Evolutionary conservation across 129 eudicot genomes (phyloP), one percentile per base, ranked within the genome.

Genomic region (Kitagawia praeruptora): DNA sequence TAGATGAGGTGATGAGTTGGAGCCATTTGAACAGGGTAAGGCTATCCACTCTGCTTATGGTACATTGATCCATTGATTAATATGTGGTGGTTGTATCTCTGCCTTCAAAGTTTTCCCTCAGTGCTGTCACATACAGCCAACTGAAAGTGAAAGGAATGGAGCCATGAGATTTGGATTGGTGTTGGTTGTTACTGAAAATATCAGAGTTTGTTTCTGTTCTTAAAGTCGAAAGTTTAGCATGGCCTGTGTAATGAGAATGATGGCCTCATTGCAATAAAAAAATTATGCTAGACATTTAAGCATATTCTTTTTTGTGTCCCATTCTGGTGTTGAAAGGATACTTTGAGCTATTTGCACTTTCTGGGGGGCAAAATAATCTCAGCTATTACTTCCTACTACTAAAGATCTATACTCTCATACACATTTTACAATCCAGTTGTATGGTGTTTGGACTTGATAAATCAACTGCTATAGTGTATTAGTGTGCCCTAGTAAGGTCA

Each of bases 11-110:
- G 73, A 51, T 48, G 82, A 21, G 82, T 84, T 51, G 61, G 78
- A 85, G 88, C 91, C 91, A 85, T 42, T 75, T 82, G 79, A 80
- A 66, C 70, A 83, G 82, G 75, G 87, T 84, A 76, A 75, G 77
- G 82, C 63, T 41, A 82, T 83, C 89, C 61, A 56, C 78, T 81
- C 77, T 77, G 41, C 75, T 79, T 70, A 72, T 70, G 80, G 78
- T 44, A 40, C 69, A 10, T 34, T 44, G 39, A 56, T 40, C 77
- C 76, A 5, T 34, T 11, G 39, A 56, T 40, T 75, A 69, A 53
- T 76, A 38, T 81, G 84, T 81, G 80, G 84, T 76, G 15, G 81
- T 69, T 77, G 74, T 48, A 39, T 49, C 25, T 77, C 46, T 81
- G 69, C 69, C 69, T 61, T 61, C 0, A 61, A 15, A 61, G 69